Percentiles rank a stretch among this genome's conserved stretches.
phyloP scores from a whole-genome alignment of 2,329 filamentous ascomycete species.

The Xylaria hypoxylon region DNA sequence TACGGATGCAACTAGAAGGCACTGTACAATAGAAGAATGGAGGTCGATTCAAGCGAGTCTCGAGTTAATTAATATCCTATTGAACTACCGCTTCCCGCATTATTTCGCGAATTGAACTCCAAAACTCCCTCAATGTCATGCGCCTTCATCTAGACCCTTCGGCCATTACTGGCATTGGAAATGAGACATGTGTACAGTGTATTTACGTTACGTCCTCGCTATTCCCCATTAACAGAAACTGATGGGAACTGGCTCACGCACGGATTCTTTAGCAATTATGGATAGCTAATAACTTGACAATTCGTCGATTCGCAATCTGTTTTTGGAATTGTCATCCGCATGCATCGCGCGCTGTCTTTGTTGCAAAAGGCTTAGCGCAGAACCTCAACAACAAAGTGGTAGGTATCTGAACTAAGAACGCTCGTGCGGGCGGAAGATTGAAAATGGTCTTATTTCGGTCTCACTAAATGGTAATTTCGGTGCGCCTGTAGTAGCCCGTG shows the following conservation, averaged over 20 bases:
- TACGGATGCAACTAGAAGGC: constrained; percentile 17
- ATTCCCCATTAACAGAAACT: neutral
- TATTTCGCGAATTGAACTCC: neutral
- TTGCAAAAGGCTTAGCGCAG: constrained; percentile 2
- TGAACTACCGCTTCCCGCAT: neutral
- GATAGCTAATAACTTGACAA: neutral
- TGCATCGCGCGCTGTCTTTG: constrained; percentile 7
- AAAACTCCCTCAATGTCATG: neutral
- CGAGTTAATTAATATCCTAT: constrained; percentile 28
- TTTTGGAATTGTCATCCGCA: constrained; percentile 1
- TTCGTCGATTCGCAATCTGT: neutral
- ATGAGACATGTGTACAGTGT: neutral
- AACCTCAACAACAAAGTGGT: neutral
- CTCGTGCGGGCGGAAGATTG: neutral
- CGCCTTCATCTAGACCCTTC: neutral
- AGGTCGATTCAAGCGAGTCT: constrained; percentile 16
- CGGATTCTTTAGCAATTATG: neutral
- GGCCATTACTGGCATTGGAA: neutral
- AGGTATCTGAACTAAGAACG: neutral
- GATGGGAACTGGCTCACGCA: neutral
- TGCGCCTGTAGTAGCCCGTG: no score
- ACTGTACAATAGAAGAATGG: constrained; percentile 28
- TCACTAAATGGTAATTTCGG: neutral
- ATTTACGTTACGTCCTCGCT: no score
- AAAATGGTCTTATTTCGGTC: neutral